phyloP scores from a whole-genome alignment of 1,284 basidiomycete species.

The Prillingera fragicola region DNA sequence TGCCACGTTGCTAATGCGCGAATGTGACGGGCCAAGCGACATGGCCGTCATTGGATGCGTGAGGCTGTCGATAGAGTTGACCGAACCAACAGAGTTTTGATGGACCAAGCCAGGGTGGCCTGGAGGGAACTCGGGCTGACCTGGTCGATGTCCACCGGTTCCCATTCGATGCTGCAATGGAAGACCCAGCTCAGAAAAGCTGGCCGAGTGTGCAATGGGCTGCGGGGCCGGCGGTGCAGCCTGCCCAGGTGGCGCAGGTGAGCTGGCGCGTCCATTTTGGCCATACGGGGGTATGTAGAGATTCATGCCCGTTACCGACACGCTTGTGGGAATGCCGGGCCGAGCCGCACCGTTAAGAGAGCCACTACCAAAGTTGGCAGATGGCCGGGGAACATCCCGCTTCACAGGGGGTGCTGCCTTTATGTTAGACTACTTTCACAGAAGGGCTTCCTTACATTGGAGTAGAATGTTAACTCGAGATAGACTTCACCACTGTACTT shows the following conservation, averaged over 20 bases:
- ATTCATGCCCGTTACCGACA: slow-evolving; percentile 40
- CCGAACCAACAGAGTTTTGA: slow-evolving; percentile 33
- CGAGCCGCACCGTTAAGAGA: slow-evolving; percentile 1
- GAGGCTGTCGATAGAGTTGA: slow-evolving; percentile 29
- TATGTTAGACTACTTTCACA: not conserved
- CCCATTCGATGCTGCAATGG: slow-evolving; percentile 24
- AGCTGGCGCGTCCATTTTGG: slow-evolving; percentile 16
- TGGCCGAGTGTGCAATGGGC: slow-evolving; percentile 1
- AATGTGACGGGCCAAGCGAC: slow-evolving; percentile 29
- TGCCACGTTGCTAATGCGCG: slow-evolving; percentile 1
- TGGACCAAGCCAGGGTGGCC: slow-evolving; percentile 24
- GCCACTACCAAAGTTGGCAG: slow-evolving; percentile 16
- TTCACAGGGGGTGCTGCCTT: slow-evolving; percentile 44
- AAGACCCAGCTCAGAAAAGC: slow-evolving; percentile 39
- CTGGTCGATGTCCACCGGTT: not conserved
- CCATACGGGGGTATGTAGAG: slow-evolving; percentile 45
- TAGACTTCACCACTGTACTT: slow-evolving; percentile 92
- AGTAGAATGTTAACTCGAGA: slow-evolving; percentile 91
- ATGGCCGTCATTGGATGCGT: slow-evolving; percentile 34
- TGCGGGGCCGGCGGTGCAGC: not conserved
- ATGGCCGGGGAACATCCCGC: slow-evolving; percentile 37
- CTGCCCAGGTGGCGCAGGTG: slow-evolving; percentile 8
- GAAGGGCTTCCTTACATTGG: slow-evolving; percentile 67
- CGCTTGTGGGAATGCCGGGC: slow-evolving; percentile 28
- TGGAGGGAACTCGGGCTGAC: slow-evolving; percentile 17